Conservation (phyloP, 768 basidiomycete genomes). For the Amanita inopinata region DNA sequence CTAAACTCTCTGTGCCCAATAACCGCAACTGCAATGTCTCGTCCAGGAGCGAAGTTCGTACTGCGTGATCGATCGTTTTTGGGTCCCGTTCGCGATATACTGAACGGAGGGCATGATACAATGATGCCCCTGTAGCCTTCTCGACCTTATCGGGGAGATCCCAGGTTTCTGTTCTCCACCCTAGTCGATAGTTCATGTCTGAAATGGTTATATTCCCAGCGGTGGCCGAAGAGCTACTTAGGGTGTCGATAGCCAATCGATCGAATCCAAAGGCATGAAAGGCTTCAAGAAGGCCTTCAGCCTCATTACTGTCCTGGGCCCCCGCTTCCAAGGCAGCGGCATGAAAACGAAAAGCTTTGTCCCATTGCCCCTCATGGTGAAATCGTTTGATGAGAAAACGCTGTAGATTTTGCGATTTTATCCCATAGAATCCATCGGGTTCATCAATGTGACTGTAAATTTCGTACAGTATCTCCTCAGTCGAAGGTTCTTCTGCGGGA, state of each 20-base stretch:
- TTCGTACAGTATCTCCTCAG: slow-evolving; percentile 73
- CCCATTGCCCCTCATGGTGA: slow-evolving; percentile 91
- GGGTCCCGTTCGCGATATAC: slow-evolving; percentile 71
- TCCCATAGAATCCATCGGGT: slow-evolving; percentile 97
- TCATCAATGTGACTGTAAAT: slow-evolving; percentile 96
- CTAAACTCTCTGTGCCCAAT: slow-evolving; percentile 72
- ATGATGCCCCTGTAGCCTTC: slow-evolving; percentile 39
- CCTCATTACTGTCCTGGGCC: slow-evolving; percentile 27
- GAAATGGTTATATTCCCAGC: slow-evolving; percentile 22
- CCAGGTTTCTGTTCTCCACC: slow-evolving; percentile 95
- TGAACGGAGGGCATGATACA: slow-evolving; percentile 76
- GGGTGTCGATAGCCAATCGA: slow-evolving; percentile 66
- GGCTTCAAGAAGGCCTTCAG: slow-evolving; percentile 64
- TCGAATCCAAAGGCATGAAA: slow-evolving; percentile 90
- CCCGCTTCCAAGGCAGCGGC: slow-evolving; percentile 75
- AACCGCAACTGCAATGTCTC: slow-evolving; percentile 57
- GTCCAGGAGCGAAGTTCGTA: slow-evolving; percentile 40
- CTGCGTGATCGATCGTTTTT: slow-evolving; percentile 32
- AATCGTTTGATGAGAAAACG: slow-evolving; percentile 76
- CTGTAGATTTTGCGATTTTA: slow-evolving; percentile 67
- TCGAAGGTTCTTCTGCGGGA: slow-evolving; percentile 19
- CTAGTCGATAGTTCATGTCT: slow-evolving; percentile 65
- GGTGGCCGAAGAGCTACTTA: slow-evolving; percentile 32
- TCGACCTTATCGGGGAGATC: slow-evolving; percentile 67
- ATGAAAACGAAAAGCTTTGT: slow-evolving; percentile 82